phyloP scores from a whole-genome alignment of 805 yeast species.

The Wickerhamomyces silvicola region DNA sequence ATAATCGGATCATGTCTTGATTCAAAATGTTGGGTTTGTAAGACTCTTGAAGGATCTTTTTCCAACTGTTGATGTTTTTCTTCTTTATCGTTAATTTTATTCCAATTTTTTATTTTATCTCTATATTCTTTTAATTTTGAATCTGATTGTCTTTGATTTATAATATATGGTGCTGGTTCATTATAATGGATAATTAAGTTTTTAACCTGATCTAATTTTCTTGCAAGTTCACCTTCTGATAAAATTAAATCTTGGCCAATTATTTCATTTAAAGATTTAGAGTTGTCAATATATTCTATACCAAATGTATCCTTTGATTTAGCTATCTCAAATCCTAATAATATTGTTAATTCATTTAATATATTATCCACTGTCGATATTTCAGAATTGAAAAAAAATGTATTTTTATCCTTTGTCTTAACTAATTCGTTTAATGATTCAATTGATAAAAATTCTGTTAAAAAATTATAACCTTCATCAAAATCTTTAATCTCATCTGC shows the following conservation, averaged over 20 bases:
- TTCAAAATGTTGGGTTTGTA: conserved; percentile 12
- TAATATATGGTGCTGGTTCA: conserved; percentile 8
- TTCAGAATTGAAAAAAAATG: conserved; percentile 4
- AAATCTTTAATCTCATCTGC: conserved; percentile 1
- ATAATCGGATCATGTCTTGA: conserved; percentile 17
- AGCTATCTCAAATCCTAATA: conserved; percentile 6
- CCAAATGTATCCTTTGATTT: conserved; percentile 6
- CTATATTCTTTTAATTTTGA: conserved; percentile 7
- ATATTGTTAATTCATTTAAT: conserved; percentile 1
- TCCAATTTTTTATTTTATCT: conserved; percentile 1
- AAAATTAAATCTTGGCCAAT: conserved; percentile 4
- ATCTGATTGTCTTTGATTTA: conserved; percentile 14
- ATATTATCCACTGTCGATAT: not conserved
- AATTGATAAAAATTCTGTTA: not conserved
- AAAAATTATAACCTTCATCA: conserved; percentile 1
- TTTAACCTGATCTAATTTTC: conserved; percentile 12
- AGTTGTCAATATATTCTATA: conserved; percentile 7
- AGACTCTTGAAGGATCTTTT: conserved; percentile 3
- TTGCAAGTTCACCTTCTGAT: conserved; percentile 13
- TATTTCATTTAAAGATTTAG: conserved; percentile 9
- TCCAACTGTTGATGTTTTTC: too few relatives aligned
- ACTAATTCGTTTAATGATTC: not conserved
- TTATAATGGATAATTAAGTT: conserved; percentile 9
- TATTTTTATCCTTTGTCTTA: not conserved
- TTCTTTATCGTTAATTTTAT: conserved; percentile 1